A percentile compares a stretch with the other conserved stretches of the same genome.
Evolutionary conservation across 441 rosid genomes (phyloP).

Genomic region (Gossypium davidsonii): DNA sequence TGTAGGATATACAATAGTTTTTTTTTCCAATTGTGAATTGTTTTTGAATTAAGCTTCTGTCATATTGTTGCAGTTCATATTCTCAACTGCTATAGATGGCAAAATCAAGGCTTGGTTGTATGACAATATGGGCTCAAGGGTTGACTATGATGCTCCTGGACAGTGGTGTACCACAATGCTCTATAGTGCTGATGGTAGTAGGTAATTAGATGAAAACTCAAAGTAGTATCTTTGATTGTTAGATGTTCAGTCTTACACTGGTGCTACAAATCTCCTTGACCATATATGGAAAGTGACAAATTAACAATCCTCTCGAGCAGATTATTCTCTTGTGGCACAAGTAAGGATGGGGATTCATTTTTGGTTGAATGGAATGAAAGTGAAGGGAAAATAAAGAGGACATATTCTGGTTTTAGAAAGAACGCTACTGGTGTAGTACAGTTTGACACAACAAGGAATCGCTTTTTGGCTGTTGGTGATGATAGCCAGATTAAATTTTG

Average conservation of each 20-base stretch:
- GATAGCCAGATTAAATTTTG: slow-evolving; percentile 28
- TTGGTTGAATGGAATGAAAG: slow-evolving; percentile 42
- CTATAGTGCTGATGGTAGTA: slow-evolving; percentile 36
- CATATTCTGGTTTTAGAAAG: slow-evolving; percentile 29
- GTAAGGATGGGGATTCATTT: slow-evolving; percentile 34
- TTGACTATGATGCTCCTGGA: slow-evolving; percentile 42
- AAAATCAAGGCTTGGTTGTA: slow-evolving; percentile 43
- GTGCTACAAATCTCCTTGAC: neutral
- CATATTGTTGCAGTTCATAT: slow-evolving; percentile 25
- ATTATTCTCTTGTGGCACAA: slow-evolving; percentile 36
- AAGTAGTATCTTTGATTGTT: neutral
- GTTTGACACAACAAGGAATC: slow-evolving; percentile 32
- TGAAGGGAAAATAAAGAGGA: slow-evolving; percentile 35
- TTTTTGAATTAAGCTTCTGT: neutral
- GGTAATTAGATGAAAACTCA: slow-evolving; percentile 20
- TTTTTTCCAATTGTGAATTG: neutral
- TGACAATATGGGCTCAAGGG: slow-evolving; percentile 37
- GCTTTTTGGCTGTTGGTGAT: slow-evolving; percentile 30
- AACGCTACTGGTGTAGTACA: slow-evolving; percentile 28
- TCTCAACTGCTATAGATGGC: slow-evolving; percentile 36
- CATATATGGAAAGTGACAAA: neutral
- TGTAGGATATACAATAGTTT: neutral
- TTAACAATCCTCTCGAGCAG: slow-evolving; percentile 15
- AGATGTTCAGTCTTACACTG: neutral
- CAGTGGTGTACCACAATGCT: slow-evolving; percentile 32